A percentile compares a stretch with the other conserved stretches of the same genome.
phyloP scores from a whole-genome alignment of 805 yeast species.

The Teunomyces tritomae region DNA sequence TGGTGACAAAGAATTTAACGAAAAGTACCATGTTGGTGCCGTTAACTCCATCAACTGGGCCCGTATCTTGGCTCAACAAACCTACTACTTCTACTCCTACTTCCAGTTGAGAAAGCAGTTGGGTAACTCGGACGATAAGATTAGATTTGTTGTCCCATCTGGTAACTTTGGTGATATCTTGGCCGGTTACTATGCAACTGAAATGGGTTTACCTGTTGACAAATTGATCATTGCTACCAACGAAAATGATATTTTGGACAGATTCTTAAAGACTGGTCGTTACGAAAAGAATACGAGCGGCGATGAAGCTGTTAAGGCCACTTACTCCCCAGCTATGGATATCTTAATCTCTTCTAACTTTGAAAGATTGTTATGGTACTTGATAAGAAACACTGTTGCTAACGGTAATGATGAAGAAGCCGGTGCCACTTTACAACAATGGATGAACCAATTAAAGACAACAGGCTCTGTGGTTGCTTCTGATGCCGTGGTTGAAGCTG shows the following conservation, averaged over 20 bases:
- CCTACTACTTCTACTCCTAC: slow-evolving; percentile 92
- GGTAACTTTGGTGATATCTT: slow-evolving; percentile 98
- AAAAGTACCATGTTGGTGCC: slow-evolving; percentile 91
- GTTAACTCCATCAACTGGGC: slow-evolving; percentile 99
- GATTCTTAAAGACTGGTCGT: slow-evolving; percentile 83
- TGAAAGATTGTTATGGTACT: slow-evolving; percentile 94
- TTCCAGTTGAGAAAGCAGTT: slow-evolving; percentile 58
- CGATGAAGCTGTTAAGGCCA: slow-evolving; percentile 62
- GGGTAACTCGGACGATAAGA: slow-evolving; percentile 37
- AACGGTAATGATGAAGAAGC: slow-evolving; percentile 56
- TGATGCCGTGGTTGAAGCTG: slow-evolving; percentile 58
- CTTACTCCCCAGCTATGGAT: slow-evolving; percentile 98
- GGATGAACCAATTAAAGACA: slow-evolving; percentile 78
- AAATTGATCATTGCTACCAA: slow-evolving; percentile 91
- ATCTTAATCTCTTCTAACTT: slow-evolving; percentile 92
- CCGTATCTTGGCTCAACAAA: slow-evolving; percentile 94
- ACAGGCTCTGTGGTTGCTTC: slow-evolving; percentile 77
- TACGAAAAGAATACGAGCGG: slow-evolving; percentile 65
- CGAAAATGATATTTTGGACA: slow-evolving; percentile 89
- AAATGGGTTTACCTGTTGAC: slow-evolving; percentile 92
- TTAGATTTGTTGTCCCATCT: slow-evolving; percentile 90
- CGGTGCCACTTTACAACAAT: slow-evolving; percentile 64
- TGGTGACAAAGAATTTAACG: slow-evolving; percentile 85
- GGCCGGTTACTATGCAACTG: slow-evolving; percentile 92
- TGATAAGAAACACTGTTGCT: slow-evolving; percentile 71